Base-by-base conservation (phyloP, 352 stramenopile species). In the Phytophthora lateralis region DNA sequence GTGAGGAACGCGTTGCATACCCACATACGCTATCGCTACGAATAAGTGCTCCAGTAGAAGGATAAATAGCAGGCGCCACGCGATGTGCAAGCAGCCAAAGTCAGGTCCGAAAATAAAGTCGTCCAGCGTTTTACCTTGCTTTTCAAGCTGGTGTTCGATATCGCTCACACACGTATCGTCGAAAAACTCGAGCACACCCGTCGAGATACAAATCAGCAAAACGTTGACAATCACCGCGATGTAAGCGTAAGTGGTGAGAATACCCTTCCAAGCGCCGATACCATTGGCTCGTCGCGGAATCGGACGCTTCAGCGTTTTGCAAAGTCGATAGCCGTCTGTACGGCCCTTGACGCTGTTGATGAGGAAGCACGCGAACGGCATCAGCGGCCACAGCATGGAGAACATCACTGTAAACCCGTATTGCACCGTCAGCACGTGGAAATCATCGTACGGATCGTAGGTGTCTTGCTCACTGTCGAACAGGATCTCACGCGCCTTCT, bases 351-450 rank as follows among this genome's bases (percentile, higher is more conserved):
- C 59, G 14, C 67, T 75, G 54, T 92, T 92, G 50, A 92, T 89
- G 30, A 84, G 30, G 38, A 83, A 88, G 56, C 83, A 92, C 17
- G 76, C 83, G 47, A 89, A 75, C 0, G 83, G 83, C 83, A 92
- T 92, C 24, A 80, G 51, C 21, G 81, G 83, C 83, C 83, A 92
- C 37, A 92, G 60, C 51, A 92, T 89, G 8, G 79, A 89, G 47
- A 92, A 92, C 81, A 92, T 92, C 38, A 90, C 83, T 8, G 78
- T 88, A 53, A 92, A 90, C 15, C 79, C 83, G 44, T 69, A 92
- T 42, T 90, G 83, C 26, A 90, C 81, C 2, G 82, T 88, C 35
- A 89, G 44, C 20, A 76, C 76, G 58, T 92, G 83, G 52, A 87
- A 90, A 50, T 90, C 81, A 44, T 92, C 79, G 49, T 92, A 92